These are phyloP conservation scores for Oidiodendron maius DNA, from an alignment of 495 filamentous ascomycete genomes.

Conservation along the genomic window DNA sequence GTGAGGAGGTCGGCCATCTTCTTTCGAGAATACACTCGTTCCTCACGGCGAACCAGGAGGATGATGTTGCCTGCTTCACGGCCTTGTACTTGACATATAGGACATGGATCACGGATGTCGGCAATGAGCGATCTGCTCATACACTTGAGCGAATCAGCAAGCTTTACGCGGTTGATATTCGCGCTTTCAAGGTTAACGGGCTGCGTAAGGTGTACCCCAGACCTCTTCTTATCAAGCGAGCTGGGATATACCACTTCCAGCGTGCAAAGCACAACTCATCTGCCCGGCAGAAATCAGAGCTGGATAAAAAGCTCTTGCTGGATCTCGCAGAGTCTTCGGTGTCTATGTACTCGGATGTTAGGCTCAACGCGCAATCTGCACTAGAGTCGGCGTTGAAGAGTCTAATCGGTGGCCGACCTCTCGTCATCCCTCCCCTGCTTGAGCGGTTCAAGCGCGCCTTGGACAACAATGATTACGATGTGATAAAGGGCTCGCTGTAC, in stretches of 20 bases:
- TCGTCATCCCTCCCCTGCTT: conserved; percentile 85
- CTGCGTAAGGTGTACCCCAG: conserved; percentile 88
- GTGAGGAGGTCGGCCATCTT: conserved; percentile 70
- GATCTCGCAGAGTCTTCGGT: conserved; percentile 89
- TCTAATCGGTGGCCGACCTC: conserved; percentile 74
- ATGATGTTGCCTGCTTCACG: conserved; percentile 93
- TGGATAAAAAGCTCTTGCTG: conserved; percentile 76
- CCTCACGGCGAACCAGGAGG: conserved; percentile 77
- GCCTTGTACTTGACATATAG: conserved; percentile 86
- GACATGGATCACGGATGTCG: conserved; percentile 97
- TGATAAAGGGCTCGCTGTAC: conserved; percentile 92
- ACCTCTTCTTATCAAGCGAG: conserved; percentile 80
- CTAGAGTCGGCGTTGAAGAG: conserved; percentile 92
- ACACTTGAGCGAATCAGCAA: conserved; percentile 81
- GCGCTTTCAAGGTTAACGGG: conserved; percentile 90
- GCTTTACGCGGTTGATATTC: conserved; percentile 76
- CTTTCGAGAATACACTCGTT: conserved; percentile 82
- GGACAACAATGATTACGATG: conserved; percentile 71
- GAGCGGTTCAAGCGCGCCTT: conserved; percentile 75
- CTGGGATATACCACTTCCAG: conserved; percentile 91
- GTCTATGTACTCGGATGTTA: conserved; percentile 92
- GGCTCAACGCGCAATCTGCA: conserved; percentile 84
- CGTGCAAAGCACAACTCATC: conserved; percentile 88
- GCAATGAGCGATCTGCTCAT: conserved; percentile 91
- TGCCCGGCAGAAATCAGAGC: conserved; percentile 72